Evolutionary conservation across 768 basidiomycete genomes (phyloP).

Genomic region (Suillus brevipes): DNA sequence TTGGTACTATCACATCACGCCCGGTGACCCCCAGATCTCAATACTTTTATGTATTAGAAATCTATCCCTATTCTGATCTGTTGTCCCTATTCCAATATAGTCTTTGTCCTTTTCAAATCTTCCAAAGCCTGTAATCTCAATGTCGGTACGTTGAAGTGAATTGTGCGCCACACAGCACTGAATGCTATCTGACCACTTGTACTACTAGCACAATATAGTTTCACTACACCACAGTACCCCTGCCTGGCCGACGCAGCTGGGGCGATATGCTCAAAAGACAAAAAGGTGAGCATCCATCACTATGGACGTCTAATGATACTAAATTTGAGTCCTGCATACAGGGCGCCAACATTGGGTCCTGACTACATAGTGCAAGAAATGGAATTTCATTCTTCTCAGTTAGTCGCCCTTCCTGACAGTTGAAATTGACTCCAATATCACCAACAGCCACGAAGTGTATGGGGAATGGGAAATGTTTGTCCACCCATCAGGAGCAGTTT

Average conservation of each 20-base stretch:
- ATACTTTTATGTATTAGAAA: no score
- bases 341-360: neutral
- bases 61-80: no score
- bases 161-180: no score
- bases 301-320: neutral
- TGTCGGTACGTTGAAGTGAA: no score
- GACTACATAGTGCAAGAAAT: neutral
- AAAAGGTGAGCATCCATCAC: neutral
- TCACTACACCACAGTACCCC: neutral
- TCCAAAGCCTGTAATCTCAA: no score
- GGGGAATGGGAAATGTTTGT: neutral
- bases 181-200: no score
- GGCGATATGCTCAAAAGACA: neutral
- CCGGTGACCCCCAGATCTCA: no score
- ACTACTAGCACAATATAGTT: no score
- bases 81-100: no score
- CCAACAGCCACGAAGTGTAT: neutral
- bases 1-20: no score
- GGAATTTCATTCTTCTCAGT: neutral
- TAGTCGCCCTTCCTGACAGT: neutral
- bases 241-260: neutral
- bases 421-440: no score
- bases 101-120: no score
- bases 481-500: neutral
- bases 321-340: neutral